A percentile compares a stretch with the other conserved stretches of the same genome.
These are phyloP conservation scores for Herpetomonas samuelpessoai DNA, from an alignment of 208 protist genomes.

Conservation along the genomic window DNA sequence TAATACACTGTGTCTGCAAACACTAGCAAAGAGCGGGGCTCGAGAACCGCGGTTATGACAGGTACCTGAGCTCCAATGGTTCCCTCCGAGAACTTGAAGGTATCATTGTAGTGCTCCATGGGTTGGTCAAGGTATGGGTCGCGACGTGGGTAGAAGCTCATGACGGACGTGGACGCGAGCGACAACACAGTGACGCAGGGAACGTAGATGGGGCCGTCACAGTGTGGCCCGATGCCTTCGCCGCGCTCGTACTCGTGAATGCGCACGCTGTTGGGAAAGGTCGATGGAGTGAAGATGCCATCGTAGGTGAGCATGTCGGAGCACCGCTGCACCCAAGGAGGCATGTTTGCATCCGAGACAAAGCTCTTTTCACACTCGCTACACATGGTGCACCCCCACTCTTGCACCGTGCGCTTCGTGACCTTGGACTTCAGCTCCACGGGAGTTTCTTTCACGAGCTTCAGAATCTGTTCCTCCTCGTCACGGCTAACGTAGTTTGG, in stretches of 20 bases:
- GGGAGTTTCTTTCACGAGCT: slow-evolving; percentile 54
- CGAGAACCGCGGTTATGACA: slow-evolving; percentile 73
- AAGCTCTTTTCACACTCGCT: slow-evolving; percentile 83
- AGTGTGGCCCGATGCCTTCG: slow-evolving; percentile 88
- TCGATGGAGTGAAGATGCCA: slow-evolving; percentile 83
- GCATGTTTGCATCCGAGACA: slow-evolving; percentile 84
- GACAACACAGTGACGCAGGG: slow-evolving; percentile 79
- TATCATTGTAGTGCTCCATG: slow-evolving; percentile 93
- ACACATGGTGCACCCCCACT: slow-evolving; percentile 92
- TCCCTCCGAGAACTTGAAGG: slow-evolving; percentile 82
- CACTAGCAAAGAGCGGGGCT: slow-evolving; percentile 85
- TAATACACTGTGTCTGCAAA: slow-evolving; percentile 82
- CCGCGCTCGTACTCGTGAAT: slow-evolving; percentile 89
- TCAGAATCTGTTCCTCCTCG: slow-evolving; percentile 75
- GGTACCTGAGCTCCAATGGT: slow-evolving; percentile 60
- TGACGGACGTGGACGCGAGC: slow-evolving; percentile 72
- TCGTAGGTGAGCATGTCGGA: slow-evolving; percentile 84
- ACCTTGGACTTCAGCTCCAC: slow-evolving; percentile 77
- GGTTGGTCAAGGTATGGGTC: slow-evolving; percentile 68
- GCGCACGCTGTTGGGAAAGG: slow-evolving; percentile 89
- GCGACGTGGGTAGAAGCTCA: slow-evolving; percentile 85
- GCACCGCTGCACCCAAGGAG: slow-evolving; percentile 74
- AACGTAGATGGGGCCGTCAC: slow-evolving; percentile 90
- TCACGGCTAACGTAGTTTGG: slow-evolving; percentile 78
- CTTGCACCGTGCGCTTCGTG: slow-evolving; percentile 82